Percentiles rank a stretch among this genome's conserved stretches.
These are phyloP conservation scores for Phytopythium oedochilum DNA, from an alignment of 352 stramenopile genomes.

Conservation along the genomic window DNA sequence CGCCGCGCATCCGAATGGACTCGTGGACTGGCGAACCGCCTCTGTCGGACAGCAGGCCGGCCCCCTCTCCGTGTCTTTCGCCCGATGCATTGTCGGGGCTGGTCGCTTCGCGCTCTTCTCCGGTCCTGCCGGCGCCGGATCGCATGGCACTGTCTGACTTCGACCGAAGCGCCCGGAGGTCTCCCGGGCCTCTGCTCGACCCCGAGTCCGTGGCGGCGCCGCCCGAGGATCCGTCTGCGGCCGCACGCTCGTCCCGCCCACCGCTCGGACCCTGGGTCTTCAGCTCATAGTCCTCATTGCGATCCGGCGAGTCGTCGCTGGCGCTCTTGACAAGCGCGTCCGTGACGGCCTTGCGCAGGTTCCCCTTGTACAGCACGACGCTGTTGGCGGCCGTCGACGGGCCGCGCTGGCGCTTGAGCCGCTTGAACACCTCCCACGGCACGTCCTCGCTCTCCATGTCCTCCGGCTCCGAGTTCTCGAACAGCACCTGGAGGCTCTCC, in stretches of 20 bases:
- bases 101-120: background rate
- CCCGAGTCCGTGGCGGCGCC: background rate
- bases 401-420: constrained; percentile 57
- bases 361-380: constrained; percentile 56
- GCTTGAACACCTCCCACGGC: constrained; percentile 78
- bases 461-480: constrained; percentile 47
- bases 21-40: background rate
- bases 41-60: constrained; percentile 1
- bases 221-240: background rate
- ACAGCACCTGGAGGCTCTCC: constrained; percentile 49
- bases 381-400: constrained; percentile 55
- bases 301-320: background rate
- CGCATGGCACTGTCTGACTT: constrained; percentile 48
- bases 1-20: background rate
- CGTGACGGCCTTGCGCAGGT: constrained; percentile 51
- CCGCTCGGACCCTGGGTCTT: background rate
- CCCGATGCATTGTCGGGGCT: background rate
- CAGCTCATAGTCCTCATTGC: background rate
- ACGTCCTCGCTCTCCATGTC: constrained; percentile 75
- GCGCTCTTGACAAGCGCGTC: constrained; percentile 21
- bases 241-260: background rate
- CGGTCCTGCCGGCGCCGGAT: background rate
- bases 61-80: background rate
- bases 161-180: constrained; percentile 19
- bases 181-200: background rate